Percentiles rank a stretch among this genome's conserved stretches.
Conservation (phyloP, 768 basidiomycete genomes). For the Mycena vitilis region DNA sequence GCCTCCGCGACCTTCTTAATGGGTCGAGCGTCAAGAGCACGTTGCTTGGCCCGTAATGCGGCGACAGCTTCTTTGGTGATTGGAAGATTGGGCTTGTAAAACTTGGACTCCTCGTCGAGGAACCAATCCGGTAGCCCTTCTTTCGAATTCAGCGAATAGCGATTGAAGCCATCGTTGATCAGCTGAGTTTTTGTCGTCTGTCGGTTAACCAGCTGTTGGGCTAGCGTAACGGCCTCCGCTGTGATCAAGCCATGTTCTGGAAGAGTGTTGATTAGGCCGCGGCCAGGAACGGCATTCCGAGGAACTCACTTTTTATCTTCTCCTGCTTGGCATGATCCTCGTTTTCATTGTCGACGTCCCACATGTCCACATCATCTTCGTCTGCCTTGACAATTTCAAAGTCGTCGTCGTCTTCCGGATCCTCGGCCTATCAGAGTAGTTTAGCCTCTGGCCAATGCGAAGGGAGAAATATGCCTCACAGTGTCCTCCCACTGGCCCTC, state of each 20-base stretch:
- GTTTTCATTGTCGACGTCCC: conserved; percentile 86
- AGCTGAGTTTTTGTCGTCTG: conserved; percentile 89
- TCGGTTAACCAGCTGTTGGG: conserved; percentile 91
- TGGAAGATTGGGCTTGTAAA: conserved; percentile 96
- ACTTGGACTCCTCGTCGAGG: conserved; percentile 93
- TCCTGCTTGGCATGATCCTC: conserved; percentile 75
- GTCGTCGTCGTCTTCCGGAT: conserved; percentile 64
- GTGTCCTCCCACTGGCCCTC: conserved; percentile 37
- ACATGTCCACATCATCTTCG: conserved; percentile 73
- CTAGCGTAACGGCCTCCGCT: conserved; percentile 90
- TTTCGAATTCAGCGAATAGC: conserved; percentile 90
- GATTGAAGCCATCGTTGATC: conserved; percentile 95
- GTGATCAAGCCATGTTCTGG: conserved; percentile 86
- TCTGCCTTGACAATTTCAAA: conserved; percentile 79
- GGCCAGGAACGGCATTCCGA: conserved; percentile 8
- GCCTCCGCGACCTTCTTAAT: conserved; percentile 99
- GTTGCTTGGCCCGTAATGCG: conserved; percentile 87
- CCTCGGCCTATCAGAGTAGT: conserved; percentile 31
- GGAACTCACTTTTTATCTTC: conserved; percentile 71
- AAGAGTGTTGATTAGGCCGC: conserved; percentile 22
- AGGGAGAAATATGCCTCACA: conserved; percentile 23
- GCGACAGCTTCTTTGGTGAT: conserved; percentile 95
- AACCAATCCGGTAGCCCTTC: conserved; percentile 97
- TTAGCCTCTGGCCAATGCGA: conserved; percentile 16
- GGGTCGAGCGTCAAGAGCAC: conserved; percentile 94